These are phyloP conservation scores for Oryza meridionalis DNA, from an alignment of 176 grass and related monocot species.

Conservation along the genomic window DNA sequence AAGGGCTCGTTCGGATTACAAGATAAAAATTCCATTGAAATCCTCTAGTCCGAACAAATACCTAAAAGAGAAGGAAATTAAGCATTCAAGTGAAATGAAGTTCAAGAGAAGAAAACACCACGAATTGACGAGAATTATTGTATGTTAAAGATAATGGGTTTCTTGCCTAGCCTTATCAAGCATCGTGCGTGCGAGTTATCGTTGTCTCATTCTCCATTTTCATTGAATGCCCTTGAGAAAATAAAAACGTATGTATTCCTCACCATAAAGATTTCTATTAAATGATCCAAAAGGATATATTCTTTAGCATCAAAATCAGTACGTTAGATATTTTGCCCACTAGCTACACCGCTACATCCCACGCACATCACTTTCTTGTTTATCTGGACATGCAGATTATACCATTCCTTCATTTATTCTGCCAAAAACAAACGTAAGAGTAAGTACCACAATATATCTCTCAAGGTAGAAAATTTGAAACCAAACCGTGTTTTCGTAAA, in stretches of 20 bases:
- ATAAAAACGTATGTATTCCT: not conserved
- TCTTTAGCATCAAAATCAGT: not conserved
- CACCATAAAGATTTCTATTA: not conserved
- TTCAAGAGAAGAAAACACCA: not conserved
- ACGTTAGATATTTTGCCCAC: not conserved
- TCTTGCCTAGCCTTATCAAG: not conserved
- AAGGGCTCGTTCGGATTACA: too few relatives aligned
- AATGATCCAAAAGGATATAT: not conserved
- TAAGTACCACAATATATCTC: not conserved
- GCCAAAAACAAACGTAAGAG: not conserved
- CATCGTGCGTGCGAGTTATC: not conserved
- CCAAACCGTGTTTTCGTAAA: too few relatives aligned
- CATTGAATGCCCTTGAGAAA: not conserved
- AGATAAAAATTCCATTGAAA: too few relatives aligned
- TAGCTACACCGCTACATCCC: not conserved
- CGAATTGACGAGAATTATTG: not conserved
- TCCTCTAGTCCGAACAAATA: too few relatives aligned
- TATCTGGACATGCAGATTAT: not conserved
- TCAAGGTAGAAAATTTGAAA: not conserved
- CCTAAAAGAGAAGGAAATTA: too few relatives aligned
- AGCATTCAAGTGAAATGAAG: not conserved
- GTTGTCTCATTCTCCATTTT: not conserved
- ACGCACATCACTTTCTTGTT: not conserved
- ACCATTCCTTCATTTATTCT: not conserved
- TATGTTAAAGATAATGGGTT: too few relatives aligned